Percentiles rank a stretch among this genome's conserved stretches.
Conservation (phyloP, 768 basidiomycete species). For the Neoboletus subvelutipes region DNA sequence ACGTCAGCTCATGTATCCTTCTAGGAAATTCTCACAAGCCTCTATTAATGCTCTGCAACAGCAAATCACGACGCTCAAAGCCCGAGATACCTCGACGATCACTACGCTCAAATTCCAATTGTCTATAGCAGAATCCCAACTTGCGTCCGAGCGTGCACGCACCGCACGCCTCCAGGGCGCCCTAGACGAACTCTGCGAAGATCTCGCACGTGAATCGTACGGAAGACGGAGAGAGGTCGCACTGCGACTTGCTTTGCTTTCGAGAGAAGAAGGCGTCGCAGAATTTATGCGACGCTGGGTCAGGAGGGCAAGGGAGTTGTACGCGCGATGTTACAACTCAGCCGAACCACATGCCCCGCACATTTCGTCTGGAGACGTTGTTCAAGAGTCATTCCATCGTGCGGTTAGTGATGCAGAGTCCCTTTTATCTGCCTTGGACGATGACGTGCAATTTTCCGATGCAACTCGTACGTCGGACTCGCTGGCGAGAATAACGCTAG, state of each 20-base stretch:
- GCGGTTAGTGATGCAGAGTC: slow-evolving; percentile 36
- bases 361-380: slow-evolving; percentile 15
- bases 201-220: slow-evolving; percentile 67
- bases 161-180: slow-evolving; percentile 52
- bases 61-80: slow-evolving; percentile 55
- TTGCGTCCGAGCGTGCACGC: slow-evolving; percentile 44
- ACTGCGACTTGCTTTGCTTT: slow-evolving; percentile 58
- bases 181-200: slow-evolving; percentile 69
- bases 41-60: slow-evolving; percentile 65
- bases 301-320: slow-evolving; percentile 46
- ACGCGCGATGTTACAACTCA: slow-evolving; percentile 25
- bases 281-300: slow-evolving; percentile 60
- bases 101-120: slow-evolving; percentile 55
- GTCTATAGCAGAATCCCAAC: slow-evolving; percentile 41
- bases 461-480: slow-evolving; percentile 39
- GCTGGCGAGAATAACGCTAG: slow-evolving; percentile 50
- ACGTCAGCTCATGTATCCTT: slow-evolving; percentile 1
- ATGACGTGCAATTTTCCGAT: slow-evolving; percentile 26
- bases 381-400: slow-evolving; percentile 31
- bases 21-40: slow-evolving; percentile 81
- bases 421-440: slow-evolving; percentile 37
- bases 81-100: slow-evolving; percentile 61
- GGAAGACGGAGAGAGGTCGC: slow-evolving; percentile 72
- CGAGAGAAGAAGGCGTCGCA: slow-evolving; percentile 60
- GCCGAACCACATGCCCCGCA: neutral